Percentiles rank a stretch among this genome's conserved stretches.
phyloP scores from a whole-genome alignment of 2,329 filamentous ascomycete genomes.

The Neofusicoccum ribis region DNA sequence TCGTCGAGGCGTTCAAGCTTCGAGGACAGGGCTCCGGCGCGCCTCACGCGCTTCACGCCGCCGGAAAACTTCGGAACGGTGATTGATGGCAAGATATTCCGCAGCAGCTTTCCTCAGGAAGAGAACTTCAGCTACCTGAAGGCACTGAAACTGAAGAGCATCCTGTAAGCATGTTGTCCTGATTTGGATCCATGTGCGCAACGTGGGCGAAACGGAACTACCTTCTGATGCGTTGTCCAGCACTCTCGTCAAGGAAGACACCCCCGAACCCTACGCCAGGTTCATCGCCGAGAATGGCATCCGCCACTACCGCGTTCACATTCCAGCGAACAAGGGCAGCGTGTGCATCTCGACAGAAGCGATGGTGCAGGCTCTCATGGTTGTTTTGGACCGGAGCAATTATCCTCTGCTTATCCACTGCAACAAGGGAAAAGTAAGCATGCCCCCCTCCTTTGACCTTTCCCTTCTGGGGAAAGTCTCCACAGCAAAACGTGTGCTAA shows the following conservation, averaged over 20 bases:
- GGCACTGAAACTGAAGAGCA: constrained; percentile 70
- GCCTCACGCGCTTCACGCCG: constrained; percentile 42
- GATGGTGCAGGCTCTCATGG: constrained; percentile 69
- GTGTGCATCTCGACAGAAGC: constrained; percentile 42
- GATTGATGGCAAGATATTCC: constrained; percentile 69
- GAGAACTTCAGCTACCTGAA: constrained; percentile 71
- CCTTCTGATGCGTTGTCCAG: constrained; percentile 35
- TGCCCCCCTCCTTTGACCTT: neutral
- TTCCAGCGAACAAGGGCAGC: constrained; percentile 84
- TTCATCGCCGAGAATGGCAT: constrained; percentile 71
- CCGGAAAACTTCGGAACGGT: constrained; percentile 78
- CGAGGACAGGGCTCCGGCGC: constrained; percentile 28
- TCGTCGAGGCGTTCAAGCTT: constrained; percentile 19
- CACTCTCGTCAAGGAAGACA: constrained; percentile 52
- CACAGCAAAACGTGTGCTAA: constrained; percentile 8
- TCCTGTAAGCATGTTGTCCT: constrained; percentile 61
- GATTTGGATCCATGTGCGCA: neutral
- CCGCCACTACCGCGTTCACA: constrained; percentile 70
- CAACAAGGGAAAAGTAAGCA: constrained; percentile 78
- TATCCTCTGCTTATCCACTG: constrained; percentile 86
- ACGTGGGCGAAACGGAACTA: neutral
- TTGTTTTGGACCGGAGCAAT: constrained; percentile 71
- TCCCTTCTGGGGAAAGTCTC: neutral
- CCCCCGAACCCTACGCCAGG: constrained; percentile 48
- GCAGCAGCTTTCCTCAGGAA: constrained; percentile 75